Percentiles rank a stretch among this genome's conserved stretches.
phyloP scores from a whole-genome alignment of 2,329 filamentous ascomycete species.

The Leptoxyphium fumago region DNA sequence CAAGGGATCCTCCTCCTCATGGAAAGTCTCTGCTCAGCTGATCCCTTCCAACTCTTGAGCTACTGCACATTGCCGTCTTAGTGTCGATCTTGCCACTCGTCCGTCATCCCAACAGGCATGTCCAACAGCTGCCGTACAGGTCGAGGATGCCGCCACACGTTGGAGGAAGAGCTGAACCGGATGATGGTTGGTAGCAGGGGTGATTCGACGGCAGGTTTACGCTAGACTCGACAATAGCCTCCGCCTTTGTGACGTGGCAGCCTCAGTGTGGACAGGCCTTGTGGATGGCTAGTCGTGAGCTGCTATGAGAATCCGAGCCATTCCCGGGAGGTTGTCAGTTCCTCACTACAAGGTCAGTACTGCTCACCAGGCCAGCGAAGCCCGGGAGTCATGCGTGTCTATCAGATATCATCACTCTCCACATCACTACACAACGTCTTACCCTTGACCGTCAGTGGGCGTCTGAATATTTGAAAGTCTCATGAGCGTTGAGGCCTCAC shows the following conservation, averaged over 20 bases:
- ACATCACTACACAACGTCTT: conserved; percentile 2
- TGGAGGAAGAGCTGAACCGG: conserved; percentile 23
- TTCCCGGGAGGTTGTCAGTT: background rate
- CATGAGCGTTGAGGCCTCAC: too few species aligned
- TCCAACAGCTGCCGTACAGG: conserved; percentile 8
- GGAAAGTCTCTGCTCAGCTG: conserved; percentile 22
- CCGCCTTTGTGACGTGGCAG: conserved; percentile 40
- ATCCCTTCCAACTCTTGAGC: conserved; percentile 23
- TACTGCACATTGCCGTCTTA: conserved; percentile 26
- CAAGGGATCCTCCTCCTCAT: conserved; percentile 11
- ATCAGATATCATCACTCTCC: conserved; percentile 2
- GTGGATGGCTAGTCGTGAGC: conserved; percentile 14
- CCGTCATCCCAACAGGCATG: conserved; percentile 24
- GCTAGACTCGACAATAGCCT: conserved; percentile 34
- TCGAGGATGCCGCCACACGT: conserved; percentile 17
- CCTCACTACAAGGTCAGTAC: conserved; percentile 2
- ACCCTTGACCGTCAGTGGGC: too few species aligned
- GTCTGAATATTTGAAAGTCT: too few species aligned
- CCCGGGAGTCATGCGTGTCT: conserved; percentile 1
- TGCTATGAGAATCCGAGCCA: background rate
- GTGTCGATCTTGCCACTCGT: conserved; percentile 29
- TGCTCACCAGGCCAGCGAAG: conserved; percentile 9
- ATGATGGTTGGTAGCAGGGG: conserved; percentile 3
- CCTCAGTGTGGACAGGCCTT: conserved; percentile 27
- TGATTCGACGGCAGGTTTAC: conserved; percentile 23